Evolutionary conservation across 169 alveolate species (phyloP).

Genomic region (Perkinsus marinus): DNA sequence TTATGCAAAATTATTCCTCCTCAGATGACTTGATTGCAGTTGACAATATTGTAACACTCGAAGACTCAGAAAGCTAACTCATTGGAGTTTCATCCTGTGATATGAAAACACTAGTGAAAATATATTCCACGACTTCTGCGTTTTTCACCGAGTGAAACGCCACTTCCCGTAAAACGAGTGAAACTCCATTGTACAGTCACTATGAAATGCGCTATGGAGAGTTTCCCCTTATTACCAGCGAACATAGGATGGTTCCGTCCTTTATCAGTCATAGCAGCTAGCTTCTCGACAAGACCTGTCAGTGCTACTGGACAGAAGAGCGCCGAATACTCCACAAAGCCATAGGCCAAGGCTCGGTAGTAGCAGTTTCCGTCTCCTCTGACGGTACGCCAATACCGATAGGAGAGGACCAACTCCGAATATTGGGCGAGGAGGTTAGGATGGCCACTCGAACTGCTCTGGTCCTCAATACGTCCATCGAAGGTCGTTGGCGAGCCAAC

Average conservation of each 20-base stretch:
- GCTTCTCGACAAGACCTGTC: background rate
- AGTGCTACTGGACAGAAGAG: background rate
- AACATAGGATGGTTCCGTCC: background rate
- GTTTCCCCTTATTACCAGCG: background rate
- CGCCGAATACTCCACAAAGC: background rate
- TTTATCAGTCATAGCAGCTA: background rate
- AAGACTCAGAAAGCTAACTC: too few species aligned
- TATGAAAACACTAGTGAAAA: too few species aligned
- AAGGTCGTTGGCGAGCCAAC: background rate
- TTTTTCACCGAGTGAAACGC: too few species aligned
- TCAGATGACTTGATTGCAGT: too few species aligned
- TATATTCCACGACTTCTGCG: too few species aligned
- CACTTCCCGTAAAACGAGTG: too few species aligned
- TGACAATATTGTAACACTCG: too few species aligned
- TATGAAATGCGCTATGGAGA: too few species aligned
- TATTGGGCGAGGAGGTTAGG: background rate
- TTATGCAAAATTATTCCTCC: too few species aligned
- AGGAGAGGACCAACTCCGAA: background rate
- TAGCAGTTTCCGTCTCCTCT: constrained; percentile 38
- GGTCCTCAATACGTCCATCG: background rate
- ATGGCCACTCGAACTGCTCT: background rate
- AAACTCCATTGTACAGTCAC: too few species aligned
- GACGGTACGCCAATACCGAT: constrained; percentile 28
- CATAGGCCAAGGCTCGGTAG: constrained; percentile 16
- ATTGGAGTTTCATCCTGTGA: too few species aligned